Conservation (phyloP, 1,284 basidiomycete genomes). For the Leccinum pachyderme region DNA sequence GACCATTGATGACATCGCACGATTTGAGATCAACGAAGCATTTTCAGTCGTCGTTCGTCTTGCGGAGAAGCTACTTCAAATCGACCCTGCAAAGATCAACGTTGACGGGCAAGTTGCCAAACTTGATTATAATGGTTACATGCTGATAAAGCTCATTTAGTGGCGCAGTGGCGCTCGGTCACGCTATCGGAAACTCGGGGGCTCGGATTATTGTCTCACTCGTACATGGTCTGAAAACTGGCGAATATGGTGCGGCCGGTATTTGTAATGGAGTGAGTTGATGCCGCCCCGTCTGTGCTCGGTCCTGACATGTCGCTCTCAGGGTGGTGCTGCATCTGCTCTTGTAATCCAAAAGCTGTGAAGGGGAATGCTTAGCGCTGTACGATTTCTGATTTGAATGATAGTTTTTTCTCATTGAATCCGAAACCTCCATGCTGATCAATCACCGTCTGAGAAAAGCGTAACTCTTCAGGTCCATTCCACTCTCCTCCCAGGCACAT, state of each 20-base stretch:
- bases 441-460: constrained; percentile 9
- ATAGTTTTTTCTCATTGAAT: constrained; percentile 10
- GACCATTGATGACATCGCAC: constrained; percentile 79
- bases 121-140: constrained; percentile 10
- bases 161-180: constrained; percentile 91
- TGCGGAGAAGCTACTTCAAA: constrained; percentile 84
- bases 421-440: constrained; percentile 2
- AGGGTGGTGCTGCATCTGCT: constrained; percentile 93
- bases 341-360: constrained; percentile 86
- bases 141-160: constrained; percentile 38
- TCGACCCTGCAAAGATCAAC: constrained; percentile 91
- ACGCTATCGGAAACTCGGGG: constrained; percentile 96
- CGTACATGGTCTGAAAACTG: constrained; percentile 88
- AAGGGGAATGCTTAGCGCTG: constrained; percentile 28
- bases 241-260: constrained; percentile 95
- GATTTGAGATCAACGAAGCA: constrained; percentile 98
- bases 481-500: constrained; percentile 4
- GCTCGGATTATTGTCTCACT: constrained; percentile 95
- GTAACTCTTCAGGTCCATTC: background rate
- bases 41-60: constrained; percentile 95
- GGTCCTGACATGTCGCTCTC: constrained; percentile 19
- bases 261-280: constrained; percentile 93
- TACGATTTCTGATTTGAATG: constrained; percentile 23
- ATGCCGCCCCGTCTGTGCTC: constrained; percentile 3
- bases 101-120: constrained; percentile 68